Evolutionary conservation across 176 grass and related monocot genomes (phyloP).

Genomic region (Cymbopogon citratus): DNA sequence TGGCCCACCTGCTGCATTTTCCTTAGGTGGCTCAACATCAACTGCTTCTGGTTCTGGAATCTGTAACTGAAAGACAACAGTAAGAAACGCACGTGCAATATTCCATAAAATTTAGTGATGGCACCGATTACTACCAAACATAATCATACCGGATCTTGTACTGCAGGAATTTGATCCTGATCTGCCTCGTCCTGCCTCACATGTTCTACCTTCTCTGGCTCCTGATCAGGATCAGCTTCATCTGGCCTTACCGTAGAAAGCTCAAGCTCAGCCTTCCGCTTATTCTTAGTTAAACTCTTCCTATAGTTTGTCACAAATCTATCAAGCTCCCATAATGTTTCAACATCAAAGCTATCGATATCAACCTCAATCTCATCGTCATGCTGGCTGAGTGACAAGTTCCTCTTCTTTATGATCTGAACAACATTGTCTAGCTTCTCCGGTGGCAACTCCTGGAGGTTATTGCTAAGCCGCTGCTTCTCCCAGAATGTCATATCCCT

Average conservation of each 20-base stretch:
- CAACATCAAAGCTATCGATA: conserved; percentile 83
- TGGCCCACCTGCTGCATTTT: conserved; percentile 41
- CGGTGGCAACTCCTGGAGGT: conserved; percentile 47
- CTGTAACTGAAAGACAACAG: conserved; percentile 20
- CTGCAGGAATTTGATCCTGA: conserved; percentile 16
- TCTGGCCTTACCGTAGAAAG: conserved; percentile 45
- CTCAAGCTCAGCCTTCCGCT: conserved; percentile 70
- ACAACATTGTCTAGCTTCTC: conserved; percentile 82
- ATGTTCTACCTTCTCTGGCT: background rate
- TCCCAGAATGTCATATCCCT: conserved; percentile 87
- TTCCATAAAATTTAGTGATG: background rate
- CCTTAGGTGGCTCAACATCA: conserved; percentile 38
- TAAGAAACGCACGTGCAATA: conserved; percentile 10
- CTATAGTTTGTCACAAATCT: conserved; percentile 79
- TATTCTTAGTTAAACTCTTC: conserved; percentile 73
- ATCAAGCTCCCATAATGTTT: conserved; percentile 84
- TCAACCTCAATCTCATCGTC: conserved; percentile 91
- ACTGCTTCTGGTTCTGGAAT: conserved; percentile 44
- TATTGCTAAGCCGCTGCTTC: conserved; percentile 48
- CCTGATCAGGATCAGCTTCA: conserved; percentile 27
- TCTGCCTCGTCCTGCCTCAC: conserved; percentile 31
- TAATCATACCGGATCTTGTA: conserved; percentile 52
- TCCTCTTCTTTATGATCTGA: conserved; percentile 82
- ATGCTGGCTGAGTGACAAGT: conserved; percentile 62
- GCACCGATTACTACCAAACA: background rate